A percentile compares a stretch with the other conserved stretches of the same genome.
phyloP scores from a whole-genome alignment of 2,329 filamentous ascomycete species.

The Colletotrichum graminicola region DNA sequence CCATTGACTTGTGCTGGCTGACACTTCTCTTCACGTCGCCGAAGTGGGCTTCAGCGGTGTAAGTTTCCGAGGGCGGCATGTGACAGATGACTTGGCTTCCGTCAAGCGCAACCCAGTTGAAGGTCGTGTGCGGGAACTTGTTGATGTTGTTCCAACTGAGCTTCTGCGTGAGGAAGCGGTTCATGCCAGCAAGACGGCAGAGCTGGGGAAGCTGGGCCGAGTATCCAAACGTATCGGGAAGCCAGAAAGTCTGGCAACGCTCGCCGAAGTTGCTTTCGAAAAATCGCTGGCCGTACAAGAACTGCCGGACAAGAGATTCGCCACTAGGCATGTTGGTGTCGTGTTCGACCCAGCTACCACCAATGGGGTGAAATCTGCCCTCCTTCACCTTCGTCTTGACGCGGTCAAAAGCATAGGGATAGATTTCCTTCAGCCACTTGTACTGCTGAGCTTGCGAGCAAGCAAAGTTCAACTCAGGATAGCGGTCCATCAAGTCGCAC shows the following conservation, averaged over 20 bases:
- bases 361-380: slow-evolving; percentile 93
- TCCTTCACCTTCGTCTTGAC: slow-evolving; percentile 93
- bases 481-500: slow-evolving; percentile 93
- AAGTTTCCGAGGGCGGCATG: slow-evolving; percentile 96
- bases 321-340: slow-evolving; percentile 98
- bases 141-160: slow-evolving; percentile 99
- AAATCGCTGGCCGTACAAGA: slow-evolving; percentile 94
- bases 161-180: slow-evolving; percentile 96
- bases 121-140: slow-evolving; percentile 97
- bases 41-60: slow-evolving; percentile 94
- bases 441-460: slow-evolving; percentile 97
- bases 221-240: slow-evolving; percentile 98
- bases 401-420: slow-evolving; percentile 88
- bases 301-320: slow-evolving; percentile 93
- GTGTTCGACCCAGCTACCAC: slow-evolving; percentile 98
- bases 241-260: slow-evolving; percentile 93
- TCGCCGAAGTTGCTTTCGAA: slow-evolving; percentile 94
- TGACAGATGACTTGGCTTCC: slow-evolving; percentile 97
- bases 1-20: slow-evolving; percentile 93
- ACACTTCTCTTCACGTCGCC: slow-evolving; percentile 93
- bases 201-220: slow-evolving; percentile 94
- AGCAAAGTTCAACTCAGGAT: slow-evolving; percentile 92
- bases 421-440: slow-evolving; percentile 94
- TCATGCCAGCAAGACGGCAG: slow-evolving; percentile 95
- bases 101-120: slow-evolving; percentile 97